Percentiles rank a stretch among this genome's conserved stretches.
Conservation (phyloP, 2,329 filamentous ascomycete genomes). For the Pezicula neosporulosa region DNA sequence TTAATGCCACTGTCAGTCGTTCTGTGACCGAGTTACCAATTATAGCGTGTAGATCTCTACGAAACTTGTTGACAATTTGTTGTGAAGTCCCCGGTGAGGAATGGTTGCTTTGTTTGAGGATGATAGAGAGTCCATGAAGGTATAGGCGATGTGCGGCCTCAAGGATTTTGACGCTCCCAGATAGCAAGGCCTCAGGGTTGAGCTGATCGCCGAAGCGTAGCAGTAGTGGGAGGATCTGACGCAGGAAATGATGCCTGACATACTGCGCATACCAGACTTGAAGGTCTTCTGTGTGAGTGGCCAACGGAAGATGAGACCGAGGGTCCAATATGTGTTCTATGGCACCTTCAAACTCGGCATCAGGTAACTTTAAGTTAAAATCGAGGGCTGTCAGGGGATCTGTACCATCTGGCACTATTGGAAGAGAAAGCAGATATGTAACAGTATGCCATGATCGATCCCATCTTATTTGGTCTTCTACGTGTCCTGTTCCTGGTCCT, state of each 20-base stretch:
- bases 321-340: slow-evolving; percentile 52
- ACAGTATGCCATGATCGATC: slow-evolving; percentile 61
- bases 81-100: slow-evolving; percentile 28
- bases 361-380: slow-evolving; percentile 25
- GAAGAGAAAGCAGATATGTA: slow-evolving; percentile 53
- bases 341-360: slow-evolving; percentile 43
- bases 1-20: slow-evolving; percentile 50
- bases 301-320: slow-evolving; percentile 40
- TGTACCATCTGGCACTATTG: slow-evolving; percentile 47
- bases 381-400: slow-evolving; percentile 13
- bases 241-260: slow-evolving; percentile 56
- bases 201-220: slow-evolving; percentile 34
- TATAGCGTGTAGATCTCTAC: slow-evolving; percentile 59
- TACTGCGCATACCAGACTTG: slow-evolving; percentile 59
- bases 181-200: slow-evolving; percentile 40
- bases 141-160: slow-evolving; percentile 58
- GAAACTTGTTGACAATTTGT: slow-evolving; percentile 47
- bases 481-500: slow-evolving; percentile 9
- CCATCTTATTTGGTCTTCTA: slow-evolving; percentile 47
- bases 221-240: slow-evolving; percentile 55
- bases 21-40: slow-evolving; percentile 59
- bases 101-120: slow-evolving; percentile 44
- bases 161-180: slow-evolving; percentile 53
- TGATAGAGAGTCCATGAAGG: slow-evolving; percentile 48
- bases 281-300: slow-evolving; percentile 51